A percentile compares a stretch with the other conserved stretches of the same genome.
Evolutionary conservation across 768 basidiomycete genomes (phyloP).

Genomic region (Pulveroboletus sp.): DNA sequence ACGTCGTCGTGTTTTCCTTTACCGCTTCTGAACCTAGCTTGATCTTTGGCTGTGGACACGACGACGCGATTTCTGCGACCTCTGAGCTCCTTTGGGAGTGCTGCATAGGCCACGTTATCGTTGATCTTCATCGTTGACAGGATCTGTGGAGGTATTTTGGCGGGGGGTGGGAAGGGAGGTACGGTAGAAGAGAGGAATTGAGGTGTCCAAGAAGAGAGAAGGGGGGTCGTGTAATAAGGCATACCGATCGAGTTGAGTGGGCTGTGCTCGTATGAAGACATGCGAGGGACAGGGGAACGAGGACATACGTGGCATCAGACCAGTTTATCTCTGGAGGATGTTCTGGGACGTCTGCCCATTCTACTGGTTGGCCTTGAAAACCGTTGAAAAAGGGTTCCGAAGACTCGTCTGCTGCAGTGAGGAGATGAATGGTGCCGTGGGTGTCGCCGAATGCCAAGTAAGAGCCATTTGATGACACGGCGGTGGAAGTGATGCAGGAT

Average conservation of each 20-base stretch:
- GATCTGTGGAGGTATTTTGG: slow-evolving; percentile 78
- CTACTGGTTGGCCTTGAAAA: slow-evolving; percentile 80
- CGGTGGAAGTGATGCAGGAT: slow-evolving; percentile 75
- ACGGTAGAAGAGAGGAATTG: slow-evolving; percentile 52
- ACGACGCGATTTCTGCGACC: slow-evolving; percentile 77
- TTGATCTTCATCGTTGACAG: slow-evolving; percentile 78
- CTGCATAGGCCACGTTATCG: slow-evolving; percentile 88
- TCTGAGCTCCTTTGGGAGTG: slow-evolving; percentile 80
- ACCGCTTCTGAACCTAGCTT: slow-evolving; percentile 85
- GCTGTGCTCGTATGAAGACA: slow-evolving; percentile 35
- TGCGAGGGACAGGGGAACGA: background rate
- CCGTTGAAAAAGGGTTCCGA: slow-evolving; percentile 76
- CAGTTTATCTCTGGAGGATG: slow-evolving; percentile 73
- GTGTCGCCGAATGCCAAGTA: slow-evolving; percentile 93
- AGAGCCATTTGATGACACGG: slow-evolving; percentile 83
- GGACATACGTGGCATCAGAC: slow-evolving; percentile 73
- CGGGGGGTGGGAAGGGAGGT: slow-evolving; percentile 59
- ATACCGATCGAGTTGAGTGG: slow-evolving; percentile 88
- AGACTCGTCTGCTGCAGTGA: slow-evolving; percentile 68
- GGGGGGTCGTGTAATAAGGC: slow-evolving; percentile 72
- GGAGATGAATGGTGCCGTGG: slow-evolving; percentile 77
- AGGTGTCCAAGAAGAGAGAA: slow-evolving; percentile 66
- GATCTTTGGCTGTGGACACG: slow-evolving; percentile 48
- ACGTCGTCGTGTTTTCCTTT: slow-evolving; percentile 51
- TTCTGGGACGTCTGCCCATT: slow-evolving; percentile 78